Evolutionary conservation across 352 stramenopile genomes (phyloP), one percentile per base, ranked within the genome.

Genomic region (Ophiocytium majus): DNA sequence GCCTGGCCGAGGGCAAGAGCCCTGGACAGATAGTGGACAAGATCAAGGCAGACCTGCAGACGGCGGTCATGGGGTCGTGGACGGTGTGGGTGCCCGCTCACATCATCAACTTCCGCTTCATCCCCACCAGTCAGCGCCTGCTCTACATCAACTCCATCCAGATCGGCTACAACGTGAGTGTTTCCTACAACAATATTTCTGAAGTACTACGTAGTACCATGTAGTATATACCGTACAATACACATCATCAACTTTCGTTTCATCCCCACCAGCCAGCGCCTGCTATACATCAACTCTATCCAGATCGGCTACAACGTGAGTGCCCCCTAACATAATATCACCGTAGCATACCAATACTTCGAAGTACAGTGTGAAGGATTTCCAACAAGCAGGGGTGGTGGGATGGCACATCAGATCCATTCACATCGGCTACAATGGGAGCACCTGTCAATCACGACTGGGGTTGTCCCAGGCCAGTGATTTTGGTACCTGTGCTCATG

Each of bases 121-220:
- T 95, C 43, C 87, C 84, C 19, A 83, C 83, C 9, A 81, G 74
- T 10, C 86, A 89, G 81, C 63, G 84, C n/a, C 91, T 95, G 63
- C 88, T 95, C 78, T 96, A 95, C 87, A 94, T 96, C 90, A 96
- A 96, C 90, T 90, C 86, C 79, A 92, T 96, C 37, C 93, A 96
- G 89, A 91, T 95, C 87, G 91, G 89, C 28, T 95, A 94, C 90
- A 95, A 95, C 88, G 75, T 81, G 36, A 81, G 75, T 76, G 34
- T 5, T 17, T 5, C 31, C 5, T 5, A 76, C 64, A 17, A 10
- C 5, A 5, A 10, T 76, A 17, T 76, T 10, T 76, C 5, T 5
- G 5, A 17, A 17, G 64, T 17, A 57, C 43, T 57, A 14, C 43
- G 43, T 5, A 57, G 14, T 5, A 57, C 5, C 14, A 5, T 57